A percentile compares a stretch with the other conserved stretches of the same genome.
Evolutionary conservation across 768 basidiomycete species (phyloP).

Genomic region (Mycena polygramma): DNA sequence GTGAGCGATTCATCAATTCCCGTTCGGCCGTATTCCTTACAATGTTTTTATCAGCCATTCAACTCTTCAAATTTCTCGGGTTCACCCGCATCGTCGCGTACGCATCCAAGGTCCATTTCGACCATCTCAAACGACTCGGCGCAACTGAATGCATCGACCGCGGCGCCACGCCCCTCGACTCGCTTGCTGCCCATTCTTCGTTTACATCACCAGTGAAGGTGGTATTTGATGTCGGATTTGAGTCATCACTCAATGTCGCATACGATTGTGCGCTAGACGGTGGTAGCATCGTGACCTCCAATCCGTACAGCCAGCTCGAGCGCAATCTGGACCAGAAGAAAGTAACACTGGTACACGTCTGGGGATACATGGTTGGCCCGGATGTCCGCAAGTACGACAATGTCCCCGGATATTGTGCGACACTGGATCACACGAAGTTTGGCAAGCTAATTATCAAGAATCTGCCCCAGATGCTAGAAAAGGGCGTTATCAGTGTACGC

Average conservation of each 20-base stretch:
- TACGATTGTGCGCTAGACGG: no score
- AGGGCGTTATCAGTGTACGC: conserved; percentile 43
- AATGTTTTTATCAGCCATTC: no score
- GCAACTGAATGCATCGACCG: conserved; percentile 45
- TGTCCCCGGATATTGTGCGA: conserved; percentile 10
- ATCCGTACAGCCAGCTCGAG: no score
- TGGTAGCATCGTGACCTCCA: no score
- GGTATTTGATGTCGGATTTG: neutral
- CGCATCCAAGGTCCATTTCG: conserved; percentile 52
- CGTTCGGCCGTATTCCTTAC: no score
- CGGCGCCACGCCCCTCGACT: no score
- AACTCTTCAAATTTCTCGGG: no score
- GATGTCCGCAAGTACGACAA: conserved; percentile 13
- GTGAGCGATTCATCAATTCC: conserved; percentile 44
- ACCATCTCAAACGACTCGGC: conserved; percentile 41
- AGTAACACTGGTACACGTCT: neutral
- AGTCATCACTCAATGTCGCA: no score
- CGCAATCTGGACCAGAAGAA: no score
- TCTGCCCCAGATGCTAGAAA: conserved; percentile 47
- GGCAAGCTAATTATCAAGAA: conserved; percentile 36
- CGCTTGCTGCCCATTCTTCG: no score
- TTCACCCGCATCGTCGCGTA: conserved; percentile 39
- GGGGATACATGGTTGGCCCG: neutral
- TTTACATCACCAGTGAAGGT: no score
- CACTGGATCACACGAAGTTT: conserved; percentile 41